Percentiles rank a stretch among this genome's conserved stretches.
Conservation (phyloP, 1,139 yeast genomes). For the Nematodospora anomalae region DNA sequence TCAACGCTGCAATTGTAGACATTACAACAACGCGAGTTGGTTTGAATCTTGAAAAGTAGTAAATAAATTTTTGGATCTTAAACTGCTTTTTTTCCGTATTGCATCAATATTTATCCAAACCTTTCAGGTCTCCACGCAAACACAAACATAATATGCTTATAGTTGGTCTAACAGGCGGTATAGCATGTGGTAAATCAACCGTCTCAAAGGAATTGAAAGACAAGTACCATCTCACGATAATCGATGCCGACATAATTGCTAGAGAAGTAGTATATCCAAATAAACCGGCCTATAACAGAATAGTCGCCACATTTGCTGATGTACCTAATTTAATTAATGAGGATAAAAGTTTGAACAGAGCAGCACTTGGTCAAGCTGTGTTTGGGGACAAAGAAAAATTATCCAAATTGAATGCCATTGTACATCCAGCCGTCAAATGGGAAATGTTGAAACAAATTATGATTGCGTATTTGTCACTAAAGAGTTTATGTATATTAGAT, state of each 20-base stretch:
- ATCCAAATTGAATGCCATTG: conserved; percentile 63
- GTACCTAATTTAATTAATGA: conserved; percentile 55
- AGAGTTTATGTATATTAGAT: conserved; percentile 69
- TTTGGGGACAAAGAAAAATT: conserved; percentile 65
- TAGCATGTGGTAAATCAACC: conserved; percentile 93
- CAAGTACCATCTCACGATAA: conserved; percentile 54
- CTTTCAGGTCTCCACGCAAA: not conserved
- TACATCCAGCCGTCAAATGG: conserved; percentile 85
- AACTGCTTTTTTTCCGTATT: not conserved
- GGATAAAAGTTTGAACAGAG: conserved; percentile 60
- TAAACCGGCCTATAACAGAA: conserved; percentile 61
- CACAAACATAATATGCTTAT: conserved; percentile 59
- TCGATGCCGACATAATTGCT: conserved; percentile 92
- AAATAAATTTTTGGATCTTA: not conserved
- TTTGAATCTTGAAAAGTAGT: not conserved
- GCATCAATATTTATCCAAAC: too few species aligned
- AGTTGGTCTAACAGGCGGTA: conserved; percentile 94
- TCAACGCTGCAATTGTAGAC: conserved; percentile 3
- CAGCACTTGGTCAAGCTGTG: conserved; percentile 74
- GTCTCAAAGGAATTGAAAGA: conserved; percentile 63
- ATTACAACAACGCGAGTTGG: too few species aligned
- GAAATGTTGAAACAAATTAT: conserved; percentile 63
- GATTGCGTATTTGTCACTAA: conserved; percentile 50
- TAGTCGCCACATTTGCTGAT: conserved; percentile 59
- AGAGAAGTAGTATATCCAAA: conserved; percentile 84